These are phyloP conservation scores for Naganishia vaughanmartiniae DNA, from an alignment of 768 basidiomycete genomes.

Conservation along the genomic window DNA sequence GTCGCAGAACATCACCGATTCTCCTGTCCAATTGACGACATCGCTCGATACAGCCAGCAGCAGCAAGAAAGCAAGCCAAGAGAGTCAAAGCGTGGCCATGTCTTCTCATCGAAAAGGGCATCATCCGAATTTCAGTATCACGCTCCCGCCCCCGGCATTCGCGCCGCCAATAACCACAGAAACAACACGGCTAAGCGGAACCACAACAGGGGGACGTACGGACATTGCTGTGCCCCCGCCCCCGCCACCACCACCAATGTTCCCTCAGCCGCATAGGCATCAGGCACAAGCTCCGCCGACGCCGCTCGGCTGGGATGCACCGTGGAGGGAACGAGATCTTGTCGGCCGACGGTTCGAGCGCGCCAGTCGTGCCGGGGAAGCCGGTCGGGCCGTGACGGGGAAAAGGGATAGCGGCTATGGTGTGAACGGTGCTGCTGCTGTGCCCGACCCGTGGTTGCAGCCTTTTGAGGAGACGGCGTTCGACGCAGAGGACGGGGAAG, in stretches of 20 bases:
- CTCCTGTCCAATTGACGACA: background rate
- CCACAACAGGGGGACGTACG: background rate
- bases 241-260: constrained; percentile 2
- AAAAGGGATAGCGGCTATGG: constrained; percentile 5
- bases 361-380: background rate
- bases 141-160: constrained; percentile 24
- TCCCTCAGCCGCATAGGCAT: constrained; percentile 3
- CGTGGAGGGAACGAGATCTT: constrained; percentile 21
- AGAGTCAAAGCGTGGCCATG: background rate
- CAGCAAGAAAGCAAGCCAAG: too few relatives aligned
- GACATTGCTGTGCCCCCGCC: background rate
- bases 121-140: constrained; percentile 20
- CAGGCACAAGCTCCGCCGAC: constrained; percentile 28
- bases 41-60: too few relatives aligned
- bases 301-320: constrained; percentile 27
- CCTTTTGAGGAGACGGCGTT: constrained; percentile 24
- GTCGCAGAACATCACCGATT: background rate
- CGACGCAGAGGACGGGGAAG: constrained; percentile 41
- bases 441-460: constrained; percentile 16
- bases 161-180: background rate
- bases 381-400: background rate
- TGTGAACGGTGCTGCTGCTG: background rate
- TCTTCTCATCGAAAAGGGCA: background rate
- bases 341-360: background rate
- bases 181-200: background rate